Percentiles rank a stretch among this genome's conserved stretches.
Conservation (phyloP, 495 filamentous ascomycete genomes). For the Daldinia caldariorum region DNA sequence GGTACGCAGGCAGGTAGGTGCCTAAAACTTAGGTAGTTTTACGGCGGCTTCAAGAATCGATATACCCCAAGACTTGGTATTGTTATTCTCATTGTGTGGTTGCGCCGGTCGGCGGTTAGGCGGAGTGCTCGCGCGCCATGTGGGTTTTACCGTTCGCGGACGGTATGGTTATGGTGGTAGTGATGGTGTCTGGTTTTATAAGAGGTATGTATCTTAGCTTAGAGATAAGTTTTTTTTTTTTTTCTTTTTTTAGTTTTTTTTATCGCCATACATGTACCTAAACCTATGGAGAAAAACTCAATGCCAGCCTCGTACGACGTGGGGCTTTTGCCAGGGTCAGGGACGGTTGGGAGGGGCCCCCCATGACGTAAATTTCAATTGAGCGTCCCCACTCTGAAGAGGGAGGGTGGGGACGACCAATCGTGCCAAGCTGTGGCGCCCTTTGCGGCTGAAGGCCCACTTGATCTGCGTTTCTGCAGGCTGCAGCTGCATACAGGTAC, state of each 20-base stretch:
- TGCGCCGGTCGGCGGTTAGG: not conserved
- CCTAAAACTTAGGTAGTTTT: not conserved
- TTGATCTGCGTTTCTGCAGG: not conserved
- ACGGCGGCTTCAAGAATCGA: constrained; percentile 15
- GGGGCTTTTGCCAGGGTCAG: constrained; percentile 7
- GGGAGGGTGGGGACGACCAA: constrained; percentile 7
- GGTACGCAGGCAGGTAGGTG: not conserved
- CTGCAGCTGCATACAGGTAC: not conserved
- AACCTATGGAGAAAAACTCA: not conserved
- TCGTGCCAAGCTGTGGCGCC: constrained; percentile 28
- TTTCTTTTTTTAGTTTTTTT: not conserved
- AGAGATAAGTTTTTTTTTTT: too few relatives aligned
- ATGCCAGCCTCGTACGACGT: constrained; percentile 30
- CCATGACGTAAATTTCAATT: constrained; percentile 28
- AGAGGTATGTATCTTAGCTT: too few relatives aligned
- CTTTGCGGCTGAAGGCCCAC: constrained; percentile 23
- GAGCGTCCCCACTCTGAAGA: not conserved
- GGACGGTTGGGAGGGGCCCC: constrained; percentile 17
- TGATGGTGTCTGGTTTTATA: too few relatives aligned
- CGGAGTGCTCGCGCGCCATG: constrained; percentile 4
- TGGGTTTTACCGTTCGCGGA: constrained; percentile 11
- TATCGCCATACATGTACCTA: too few relatives aligned
- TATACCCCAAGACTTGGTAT: not conserved
- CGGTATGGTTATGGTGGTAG: not conserved
- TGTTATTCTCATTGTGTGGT: constrained; percentile 16